Evolutionary conservation across 495 filamentous ascomycete genomes (phyloP), one percentile per base, ranked within the genome.

Genomic region (Daldinia concentrica): DNA sequence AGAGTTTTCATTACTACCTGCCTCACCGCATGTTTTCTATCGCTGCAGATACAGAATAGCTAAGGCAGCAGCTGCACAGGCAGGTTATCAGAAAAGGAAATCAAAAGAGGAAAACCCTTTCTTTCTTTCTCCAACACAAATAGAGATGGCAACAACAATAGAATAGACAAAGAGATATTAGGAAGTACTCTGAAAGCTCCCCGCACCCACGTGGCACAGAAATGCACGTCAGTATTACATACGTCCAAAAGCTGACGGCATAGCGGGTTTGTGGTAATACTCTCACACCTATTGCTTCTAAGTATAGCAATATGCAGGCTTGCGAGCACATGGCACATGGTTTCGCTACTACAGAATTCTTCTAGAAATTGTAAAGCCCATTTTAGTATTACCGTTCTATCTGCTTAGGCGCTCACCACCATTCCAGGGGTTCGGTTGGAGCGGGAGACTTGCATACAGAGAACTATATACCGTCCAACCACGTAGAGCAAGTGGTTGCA

Each of bases 281-380:
- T 51, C 56, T 30, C 43, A 12, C 41, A 19, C 17, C 29, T 59
- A 45, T 56, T 48, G 43, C 43, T 66, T 32, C 69, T 72, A 72
- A 68, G 69, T 72, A 72, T 73, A 73, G 71, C 61, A 48, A 74
- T 66, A 62, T 71, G 56, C 58, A 66, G 63, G 59, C 73, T 55
- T 54, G 30, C 65, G 32, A 54, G 30, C 68, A 67, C 58, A 62
- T 66, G 64, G 66, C 43, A 48, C 43, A 22, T 48, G 66, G 41
- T 37, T 36, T 57, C 70, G 54, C 50, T 70, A 63, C 58, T 58
- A 62, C 55, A 59, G 74, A 76, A 76, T 19, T 22, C 43, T 76
- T 76, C 74, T 71, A 76, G 74, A 74, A 76, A 57, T 58, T 12
- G 26, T 29, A 17, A 60, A 56, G 7, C 14, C 29, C 6, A 12